Base-by-base conservation (phyloP, 805 yeast species). In the Wickerhamomyces ciferrii region DNA sequence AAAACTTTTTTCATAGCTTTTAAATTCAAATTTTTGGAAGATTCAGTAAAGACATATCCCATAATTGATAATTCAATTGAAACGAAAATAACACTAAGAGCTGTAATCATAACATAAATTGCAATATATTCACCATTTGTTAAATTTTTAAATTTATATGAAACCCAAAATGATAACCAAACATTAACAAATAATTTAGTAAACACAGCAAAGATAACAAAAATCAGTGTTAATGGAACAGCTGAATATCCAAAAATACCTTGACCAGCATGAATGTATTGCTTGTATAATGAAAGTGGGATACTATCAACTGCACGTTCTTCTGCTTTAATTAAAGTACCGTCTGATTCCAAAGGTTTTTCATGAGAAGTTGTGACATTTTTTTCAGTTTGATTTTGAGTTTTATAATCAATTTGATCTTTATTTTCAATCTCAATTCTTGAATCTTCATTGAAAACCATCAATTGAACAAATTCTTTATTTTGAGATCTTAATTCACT, bases 111-210 rank as follows among this genome's bases (percentile, higher is more conserved):
- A 25, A 85, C 83, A 56, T 83, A 84, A 45, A 87, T 55, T 1
- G 95, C 96, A 69, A 87, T 85, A 66, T 88, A 88, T 53, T 83
- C 82, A 2, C 81, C 75, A 43, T 75, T 66, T 4, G 75, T 50
- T 45, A 68, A 66, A 20, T 61, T 51, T 32, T 54, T 29, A 56
- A 84, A 87, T 59, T 76, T 79, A 44, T 72, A 52, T 24, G 73
- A 76, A 2, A 84, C 74, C 97, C 97, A 89, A 62, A 82, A 89
- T 2, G 95, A 83, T 51, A 89, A 69, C 95, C 95, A 87, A 17
- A 66, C 70, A 19, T 69, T 63, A 2, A 68, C 56, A 42, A 66
- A 66, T 10, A 66, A 39, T 7, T 52, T 15, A 5, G 8, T 19
- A 34, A 34, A 34, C 4, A 19, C n/a, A 6, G 37, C 15, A 5